Base-by-base conservation (phyloP, 2,329 filamentous ascomycete species). In the Pseudophaeomoniella oleicola region DNA sequence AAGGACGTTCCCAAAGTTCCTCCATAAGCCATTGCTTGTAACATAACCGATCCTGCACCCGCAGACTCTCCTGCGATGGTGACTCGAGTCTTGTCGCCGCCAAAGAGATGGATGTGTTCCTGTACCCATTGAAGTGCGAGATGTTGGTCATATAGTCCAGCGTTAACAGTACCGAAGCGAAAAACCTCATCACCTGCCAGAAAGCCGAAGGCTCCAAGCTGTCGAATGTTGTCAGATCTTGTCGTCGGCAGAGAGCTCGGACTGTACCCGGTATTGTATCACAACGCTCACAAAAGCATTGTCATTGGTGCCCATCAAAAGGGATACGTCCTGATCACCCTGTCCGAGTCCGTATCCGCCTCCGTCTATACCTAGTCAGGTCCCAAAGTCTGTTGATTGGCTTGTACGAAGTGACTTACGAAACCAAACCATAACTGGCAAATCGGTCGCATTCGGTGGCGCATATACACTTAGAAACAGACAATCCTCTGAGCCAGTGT, bases 61-160 rank as follows among this genome's bases (percentile, higher is more conserved):
- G 75, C 71, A 2, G 71, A 76, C n/a, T 66, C 64, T 2, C 75
- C 73, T 42, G 75, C 69, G 33, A 79, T 66, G 0, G 75, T 68
- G 18, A 79, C 68, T 42, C 71, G 69, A 16, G 61, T 48, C 0
- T 71, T 68, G 43, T 78, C 66, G 1, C 75, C 75, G 5, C 74
- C 71, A 41, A 76, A 76, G 52, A 46, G 39, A 4, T 39, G 40
- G 30, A 81, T 78, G 40, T 81, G 59, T 22, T 65, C 55, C 46
- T 72, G 63, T 0, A 79, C 66, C 78, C 78, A 81, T 35, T 68
- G 50, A 32, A 82, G 51, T 2, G 70, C 58, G 16, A 69, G 63
- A 13, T 73, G 62, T 54, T 81, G 75, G 45, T 82, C 77, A 2
- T 78, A 58, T 5, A 81, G 52, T 0, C 78, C 78, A 2, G 59